Conservation (phyloP, 768 basidiomycete genomes). For the Boletus huronensis region DNA sequence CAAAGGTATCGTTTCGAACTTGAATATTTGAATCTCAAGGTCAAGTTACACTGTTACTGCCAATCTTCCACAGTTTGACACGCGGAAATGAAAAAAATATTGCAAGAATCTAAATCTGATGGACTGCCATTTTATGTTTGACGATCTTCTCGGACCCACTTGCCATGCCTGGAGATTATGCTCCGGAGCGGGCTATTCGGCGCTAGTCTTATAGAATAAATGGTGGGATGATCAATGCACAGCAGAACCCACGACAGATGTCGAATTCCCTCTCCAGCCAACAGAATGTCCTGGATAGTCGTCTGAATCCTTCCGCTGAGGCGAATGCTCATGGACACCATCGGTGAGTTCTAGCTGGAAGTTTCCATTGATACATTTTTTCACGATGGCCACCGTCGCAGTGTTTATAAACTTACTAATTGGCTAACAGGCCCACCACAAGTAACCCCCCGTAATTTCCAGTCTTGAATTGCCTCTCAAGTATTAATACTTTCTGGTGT, state of each 20-base stretch:
- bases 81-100: conserved; percentile 12
- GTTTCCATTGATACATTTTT: not conserved
- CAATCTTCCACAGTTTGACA: not conserved
- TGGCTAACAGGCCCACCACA: not conserved
- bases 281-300: not conserved
- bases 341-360: not conserved
- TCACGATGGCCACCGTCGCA: not conserved
- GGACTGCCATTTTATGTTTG: not conserved
- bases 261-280: not conserved
- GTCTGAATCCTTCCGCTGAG: not conserved
- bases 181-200: not conserved
- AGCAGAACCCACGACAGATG: not conserved
- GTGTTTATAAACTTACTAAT: not conserved
- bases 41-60: not conserved
- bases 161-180: not conserved
- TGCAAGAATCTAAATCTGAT: not conserved
- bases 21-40: too few relatives aligned
- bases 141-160: not conserved
- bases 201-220: not conserved
- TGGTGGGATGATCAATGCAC: not conserved
- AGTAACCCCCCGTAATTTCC: not conserved
- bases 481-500: not conserved
- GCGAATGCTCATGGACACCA: not conserved
- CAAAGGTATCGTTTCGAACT: not conserved
- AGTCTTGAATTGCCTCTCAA: not conserved